phyloP scores from a whole-genome alignment of 805 yeast genomes.

The Candida hispaniensis region DNA sequence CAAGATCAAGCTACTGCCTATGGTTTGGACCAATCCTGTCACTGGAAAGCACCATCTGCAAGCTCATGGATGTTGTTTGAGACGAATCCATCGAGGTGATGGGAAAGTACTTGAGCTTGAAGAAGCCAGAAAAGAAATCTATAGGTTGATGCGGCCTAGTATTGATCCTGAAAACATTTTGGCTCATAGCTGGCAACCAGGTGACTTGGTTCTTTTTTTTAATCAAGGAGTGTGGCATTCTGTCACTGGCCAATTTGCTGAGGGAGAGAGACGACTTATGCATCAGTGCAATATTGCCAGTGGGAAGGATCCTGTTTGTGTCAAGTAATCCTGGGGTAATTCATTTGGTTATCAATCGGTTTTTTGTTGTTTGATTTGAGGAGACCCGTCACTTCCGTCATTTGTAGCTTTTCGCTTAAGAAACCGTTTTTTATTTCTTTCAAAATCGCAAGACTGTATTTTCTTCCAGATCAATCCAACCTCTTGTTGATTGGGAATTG shows the following conservation, averaged over 20 bases:
- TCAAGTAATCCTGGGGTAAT: slow-evolving; percentile 2
- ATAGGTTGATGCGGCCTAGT: slow-evolving; percentile 75
- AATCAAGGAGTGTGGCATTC: slow-evolving; percentile 89
- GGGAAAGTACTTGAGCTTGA: slow-evolving; percentile 55
- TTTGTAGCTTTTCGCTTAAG: slow-evolving; percentile 7
- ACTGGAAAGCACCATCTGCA: slow-evolving; percentile 76
- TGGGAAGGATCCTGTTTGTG: slow-evolving; percentile 50
- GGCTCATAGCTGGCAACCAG: slow-evolving; percentile 73
- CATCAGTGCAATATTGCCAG: slow-evolving; percentile 90
- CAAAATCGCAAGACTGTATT: slow-evolving; percentile 24
- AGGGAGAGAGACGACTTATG: slow-evolving; percentile 73
- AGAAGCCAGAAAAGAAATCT: slow-evolving; percentile 63
- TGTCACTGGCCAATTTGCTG: slow-evolving; percentile 78
- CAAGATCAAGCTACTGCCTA: slow-evolving; percentile 66
- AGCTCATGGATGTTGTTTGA: slow-evolving; percentile 80
- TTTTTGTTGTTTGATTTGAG: slow-evolving; percentile 3
- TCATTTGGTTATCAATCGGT: slow-evolving; percentile 7
- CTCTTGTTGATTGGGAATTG: slow-evolving; percentile 25
- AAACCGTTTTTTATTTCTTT: slow-evolving; percentile 2
- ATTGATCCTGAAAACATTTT: slow-evolving; percentile 63
- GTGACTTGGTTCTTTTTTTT: slow-evolving; percentile 77
- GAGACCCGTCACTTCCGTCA: slow-evolving; percentile 1
- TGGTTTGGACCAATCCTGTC: slow-evolving; percentile 88
- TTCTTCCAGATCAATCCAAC: slow-evolving; percentile 29
- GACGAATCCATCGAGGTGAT: slow-evolving; percentile 44